These are phyloP conservation scores for Hemerocallis citrina DNA, from an alignment of 106 monocot species.

Conservation along the genomic window DNA sequence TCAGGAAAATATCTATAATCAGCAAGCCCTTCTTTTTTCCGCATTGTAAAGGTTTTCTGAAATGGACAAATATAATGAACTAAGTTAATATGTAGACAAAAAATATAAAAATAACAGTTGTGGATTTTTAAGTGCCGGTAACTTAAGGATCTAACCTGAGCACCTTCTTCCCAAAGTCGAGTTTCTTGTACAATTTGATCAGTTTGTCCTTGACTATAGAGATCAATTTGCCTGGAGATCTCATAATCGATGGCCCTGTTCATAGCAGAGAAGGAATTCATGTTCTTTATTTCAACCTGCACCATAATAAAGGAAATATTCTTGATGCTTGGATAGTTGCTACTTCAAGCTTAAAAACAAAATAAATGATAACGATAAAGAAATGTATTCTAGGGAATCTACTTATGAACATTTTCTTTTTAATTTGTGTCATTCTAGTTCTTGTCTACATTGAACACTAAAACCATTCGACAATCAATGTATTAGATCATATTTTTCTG, in stretches of 20 bases:
- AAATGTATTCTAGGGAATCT: not conserved
- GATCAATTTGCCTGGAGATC: conserved; percentile 74
- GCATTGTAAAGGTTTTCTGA: conserved; percentile 90
- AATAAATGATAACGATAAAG: not conserved
- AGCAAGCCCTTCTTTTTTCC: conserved; percentile 96
- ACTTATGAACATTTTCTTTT: not conserved
- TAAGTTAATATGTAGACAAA: not conserved
- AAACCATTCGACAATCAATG: not conserved
- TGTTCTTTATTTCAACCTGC: conserved; percentile 99
- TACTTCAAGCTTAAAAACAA: not conserved
- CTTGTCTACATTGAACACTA: not conserved
- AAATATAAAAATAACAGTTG: too few species aligned
- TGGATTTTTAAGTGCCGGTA: too few species aligned
- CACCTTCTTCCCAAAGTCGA: conserved; percentile 84
- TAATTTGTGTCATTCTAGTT: not conserved
- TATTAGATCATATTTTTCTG: not conserved
- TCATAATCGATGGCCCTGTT: conserved; percentile 92
- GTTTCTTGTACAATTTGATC: conserved; percentile 99
- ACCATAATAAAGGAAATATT: conserved; percentile 12
- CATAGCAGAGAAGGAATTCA: conserved; percentile 99
- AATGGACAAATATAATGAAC: not conserved
- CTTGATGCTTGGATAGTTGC: not conserved
- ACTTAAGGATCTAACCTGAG: conserved; percentile 45
- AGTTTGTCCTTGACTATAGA: conserved; percentile 63
- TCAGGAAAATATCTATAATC: conserved; percentile 99